Conservation (phyloP, 352 stramenopile species). For the Aphanomyces cochlioides region DNA sequence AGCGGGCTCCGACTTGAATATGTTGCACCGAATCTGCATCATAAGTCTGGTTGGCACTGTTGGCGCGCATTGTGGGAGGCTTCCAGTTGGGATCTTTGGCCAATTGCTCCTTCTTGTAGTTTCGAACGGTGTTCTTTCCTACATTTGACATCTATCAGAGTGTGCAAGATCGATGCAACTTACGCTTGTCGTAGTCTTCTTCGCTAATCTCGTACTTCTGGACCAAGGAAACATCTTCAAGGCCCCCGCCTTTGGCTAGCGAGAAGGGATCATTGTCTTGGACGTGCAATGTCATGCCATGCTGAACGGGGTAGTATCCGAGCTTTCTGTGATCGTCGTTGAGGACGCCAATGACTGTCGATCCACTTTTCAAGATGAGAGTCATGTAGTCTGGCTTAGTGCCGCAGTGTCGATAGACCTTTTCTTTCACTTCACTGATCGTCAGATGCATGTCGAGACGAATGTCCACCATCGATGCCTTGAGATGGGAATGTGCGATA, state of each 20-base stretch:
- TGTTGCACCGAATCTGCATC: conserved; percentile 66
- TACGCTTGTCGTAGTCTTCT: conserved; percentile 97
- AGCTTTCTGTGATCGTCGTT: conserved; percentile 82
- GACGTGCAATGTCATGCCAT: conserved; percentile 93
- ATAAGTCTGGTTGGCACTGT: conserved; percentile 32
- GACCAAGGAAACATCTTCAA: conserved; percentile 96
- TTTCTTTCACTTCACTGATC: conserved; percentile 84
- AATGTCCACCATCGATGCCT: conserved; percentile 95
- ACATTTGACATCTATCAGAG: background rate
- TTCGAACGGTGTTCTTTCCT: conserved; percentile 95
- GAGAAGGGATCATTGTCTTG: conserved; percentile 97
- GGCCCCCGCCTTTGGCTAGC: conserved; percentile 88
- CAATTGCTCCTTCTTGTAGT: conserved; percentile 95
- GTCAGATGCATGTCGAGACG: conserved; percentile 92
- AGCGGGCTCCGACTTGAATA: conserved; percentile 92
- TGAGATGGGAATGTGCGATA: conserved; percentile 97
- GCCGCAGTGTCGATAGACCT: conserved; percentile 94
- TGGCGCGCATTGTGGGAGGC: conserved; percentile 60
- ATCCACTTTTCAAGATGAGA: conserved; percentile 56
- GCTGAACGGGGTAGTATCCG: conserved; percentile 88
- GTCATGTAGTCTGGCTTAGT: conserved; percentile 90
- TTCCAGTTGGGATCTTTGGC: conserved; percentile 95
- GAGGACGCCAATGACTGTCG: conserved; percentile 44
- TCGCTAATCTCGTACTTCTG: conserved; percentile 98
- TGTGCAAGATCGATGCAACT: conserved; percentile 7